phyloP scores from a whole-genome alignment of 257 asterid genomes.

The Avicennia marina region DNA sequence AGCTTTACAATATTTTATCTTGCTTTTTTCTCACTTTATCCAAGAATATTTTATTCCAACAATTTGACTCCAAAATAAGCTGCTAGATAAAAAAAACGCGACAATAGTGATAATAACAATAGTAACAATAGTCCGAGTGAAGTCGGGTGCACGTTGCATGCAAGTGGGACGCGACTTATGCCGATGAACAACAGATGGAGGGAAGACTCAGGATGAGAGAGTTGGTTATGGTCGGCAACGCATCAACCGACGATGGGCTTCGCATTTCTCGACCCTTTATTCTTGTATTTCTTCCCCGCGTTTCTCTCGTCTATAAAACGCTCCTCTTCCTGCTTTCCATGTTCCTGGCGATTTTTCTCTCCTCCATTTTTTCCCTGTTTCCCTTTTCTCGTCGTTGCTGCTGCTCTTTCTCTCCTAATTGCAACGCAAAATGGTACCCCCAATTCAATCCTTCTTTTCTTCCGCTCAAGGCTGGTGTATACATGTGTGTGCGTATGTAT shows the following conservation, averaged over 20 bases:
- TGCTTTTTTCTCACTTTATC: no score
- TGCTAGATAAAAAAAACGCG: no score
- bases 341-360: slow-evolving; percentile 6
- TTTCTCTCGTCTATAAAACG: slow-evolving; percentile 18
- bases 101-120: no score
- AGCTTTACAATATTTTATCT: no score
- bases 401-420: slow-evolving; percentile 12
- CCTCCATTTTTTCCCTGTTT: not conserved
- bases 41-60: no score
- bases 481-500: no score
- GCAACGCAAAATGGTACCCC: slow-evolving; percentile 28
- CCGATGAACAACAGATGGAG: not conserved
- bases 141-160: not conserved
- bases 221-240: slow-evolving; percentile 1
- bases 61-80: no score
- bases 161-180: no score
- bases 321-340: not conserved
- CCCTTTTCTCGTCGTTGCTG: slow-evolving; percentile 1
- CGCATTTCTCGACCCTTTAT: slow-evolving; percentile 22
- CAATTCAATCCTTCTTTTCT: not conserved
- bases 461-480: not conserved
- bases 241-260: slow-evolving; percentile 7
- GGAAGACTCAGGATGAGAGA: not conserved
- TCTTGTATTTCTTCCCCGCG: slow-evolving; percentile 17
- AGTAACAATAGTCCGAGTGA: no score